These are phyloP conservation scores for Globisporangium sylvaticum DNA, from an alignment of 352 stramenopile species.

Conservation along the genomic window DNA sequence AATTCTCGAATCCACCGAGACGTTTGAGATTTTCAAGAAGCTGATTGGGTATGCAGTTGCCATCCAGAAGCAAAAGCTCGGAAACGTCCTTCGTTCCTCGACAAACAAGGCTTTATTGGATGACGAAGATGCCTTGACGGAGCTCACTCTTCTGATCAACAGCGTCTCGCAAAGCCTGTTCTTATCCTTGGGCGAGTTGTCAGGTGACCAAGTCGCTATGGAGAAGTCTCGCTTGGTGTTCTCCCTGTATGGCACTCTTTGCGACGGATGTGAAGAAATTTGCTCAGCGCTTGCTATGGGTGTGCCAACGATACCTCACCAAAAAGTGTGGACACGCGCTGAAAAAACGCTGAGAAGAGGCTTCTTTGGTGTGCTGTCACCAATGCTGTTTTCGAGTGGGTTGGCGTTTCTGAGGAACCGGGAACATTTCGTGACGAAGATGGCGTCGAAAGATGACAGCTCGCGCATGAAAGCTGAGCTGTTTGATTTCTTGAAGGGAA, in stretches of 20 bases:
- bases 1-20: conserved; percentile 15
- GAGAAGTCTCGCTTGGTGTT: conserved; percentile 9
- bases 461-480: neutral
- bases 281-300: neutral
- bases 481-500: conserved; percentile 20
- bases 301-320: neutral
- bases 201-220: neutral
- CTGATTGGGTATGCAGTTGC: conserved; percentile 34
- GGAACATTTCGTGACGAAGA: conserved; percentile 14
- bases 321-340: conserved; percentile 3
- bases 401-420: conserved; percentile 29
- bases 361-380: conserved; percentile 24
- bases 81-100: neutral
- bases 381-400: conserved; percentile 39
- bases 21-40: conserved; percentile 26
- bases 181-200: conserved; percentile 8
- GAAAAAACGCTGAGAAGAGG: conserved; percentile 12
- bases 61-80: conserved; percentile 32
- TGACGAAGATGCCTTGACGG: conserved; percentile 22
- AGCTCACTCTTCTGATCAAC: conserved; percentile 42
- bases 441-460: conserved; percentile 3
- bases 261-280: conserved; percentile 12
- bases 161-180: conserved; percentile 41
- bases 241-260: conserved; percentile 12
- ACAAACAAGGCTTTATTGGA: neutral